Conservation (phyloP, 768 basidiomycete genomes). For the Macrocybe gigantea region DNA sequence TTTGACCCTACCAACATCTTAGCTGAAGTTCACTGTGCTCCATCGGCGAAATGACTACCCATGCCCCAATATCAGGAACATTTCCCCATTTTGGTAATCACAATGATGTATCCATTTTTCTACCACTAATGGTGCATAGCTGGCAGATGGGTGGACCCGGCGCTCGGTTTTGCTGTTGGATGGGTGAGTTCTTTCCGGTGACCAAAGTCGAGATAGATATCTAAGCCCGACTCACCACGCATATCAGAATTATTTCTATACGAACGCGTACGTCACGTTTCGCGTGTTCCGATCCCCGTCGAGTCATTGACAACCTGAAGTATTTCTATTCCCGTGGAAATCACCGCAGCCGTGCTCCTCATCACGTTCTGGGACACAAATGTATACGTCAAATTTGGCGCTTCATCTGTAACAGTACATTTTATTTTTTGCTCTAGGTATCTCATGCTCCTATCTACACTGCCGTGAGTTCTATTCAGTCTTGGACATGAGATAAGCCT, state of each 20-base stretch:
- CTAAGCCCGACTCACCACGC: not conserved
- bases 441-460: slow-evolving; percentile 52
- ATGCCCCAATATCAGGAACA: slow-evolving; percentile 73
- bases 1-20: not conserved
- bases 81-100: slow-evolving; percentile 62
- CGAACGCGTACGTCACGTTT: slow-evolving; percentile 27
- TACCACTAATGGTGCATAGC: slow-evolving; percentile 21
- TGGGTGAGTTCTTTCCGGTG: slow-evolving; percentile 30
- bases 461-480: slow-evolving; percentile 22
- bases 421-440: slow-evolving; percentile 21
- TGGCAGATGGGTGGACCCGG: slow-evolving; percentile 52
- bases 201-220: not conserved
- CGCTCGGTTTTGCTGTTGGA: slow-evolving; percentile 52
- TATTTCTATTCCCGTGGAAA: slow-evolving; percentile 68
- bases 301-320: slow-evolving; percentile 15
- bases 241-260: slow-evolving; percentile 36
- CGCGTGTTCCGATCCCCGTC: not conserved
- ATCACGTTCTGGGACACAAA: slow-evolving; percentile 69
- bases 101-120: not conserved
- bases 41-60: slow-evolving; percentile 75
- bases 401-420: not conserved
- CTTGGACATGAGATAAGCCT: not conserved
- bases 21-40: slow-evolving; percentile 49
- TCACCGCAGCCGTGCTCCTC: slow-evolving; percentile 66
- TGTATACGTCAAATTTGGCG: slow-evolving; percentile 25